Evolutionary conservation across 441 rosid species (phyloP).

Genomic region (Croton laevigatus): DNA sequence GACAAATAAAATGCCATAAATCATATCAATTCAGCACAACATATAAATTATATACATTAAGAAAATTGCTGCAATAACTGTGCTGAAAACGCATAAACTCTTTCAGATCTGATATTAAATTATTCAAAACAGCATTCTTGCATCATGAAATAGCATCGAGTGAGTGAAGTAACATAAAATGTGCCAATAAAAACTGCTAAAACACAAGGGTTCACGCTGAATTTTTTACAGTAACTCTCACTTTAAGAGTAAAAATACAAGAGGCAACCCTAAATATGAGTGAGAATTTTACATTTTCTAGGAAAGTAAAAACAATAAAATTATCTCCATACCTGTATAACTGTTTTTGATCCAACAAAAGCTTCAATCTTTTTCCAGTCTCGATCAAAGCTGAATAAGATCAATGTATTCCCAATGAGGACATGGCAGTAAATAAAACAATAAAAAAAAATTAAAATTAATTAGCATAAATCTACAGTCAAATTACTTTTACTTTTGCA

Average conservation of each 20-base stretch:
- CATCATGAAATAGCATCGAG: background rate
- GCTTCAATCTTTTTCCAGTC: conserved; percentile 99
- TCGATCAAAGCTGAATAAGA: conserved; percentile 66
- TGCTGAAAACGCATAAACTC: background rate
- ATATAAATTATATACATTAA: background rate
- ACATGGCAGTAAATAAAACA: background rate
- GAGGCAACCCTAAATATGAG: background rate
- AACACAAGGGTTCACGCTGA: background rate
- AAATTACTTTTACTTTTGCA: background rate
- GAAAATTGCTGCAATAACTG: background rate
- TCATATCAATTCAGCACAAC: background rate
- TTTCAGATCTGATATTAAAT: background rate
- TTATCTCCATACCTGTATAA: conserved; percentile 61
- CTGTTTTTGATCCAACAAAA: conserved; percentile 86
- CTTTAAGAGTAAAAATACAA: background rate
- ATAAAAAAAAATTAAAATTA: background rate
- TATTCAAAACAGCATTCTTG: background rate
- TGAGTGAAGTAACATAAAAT: background rate
- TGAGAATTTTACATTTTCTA: background rate
- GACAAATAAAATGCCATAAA: background rate
- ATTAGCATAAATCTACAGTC: background rate
- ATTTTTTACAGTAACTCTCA: background rate
- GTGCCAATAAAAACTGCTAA: background rate
- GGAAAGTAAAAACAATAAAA: background rate
- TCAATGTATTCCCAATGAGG: conserved; percentile 10